Conservation (phyloP, 106 monocot genomes). For the Allium fistulosum region DNA sequence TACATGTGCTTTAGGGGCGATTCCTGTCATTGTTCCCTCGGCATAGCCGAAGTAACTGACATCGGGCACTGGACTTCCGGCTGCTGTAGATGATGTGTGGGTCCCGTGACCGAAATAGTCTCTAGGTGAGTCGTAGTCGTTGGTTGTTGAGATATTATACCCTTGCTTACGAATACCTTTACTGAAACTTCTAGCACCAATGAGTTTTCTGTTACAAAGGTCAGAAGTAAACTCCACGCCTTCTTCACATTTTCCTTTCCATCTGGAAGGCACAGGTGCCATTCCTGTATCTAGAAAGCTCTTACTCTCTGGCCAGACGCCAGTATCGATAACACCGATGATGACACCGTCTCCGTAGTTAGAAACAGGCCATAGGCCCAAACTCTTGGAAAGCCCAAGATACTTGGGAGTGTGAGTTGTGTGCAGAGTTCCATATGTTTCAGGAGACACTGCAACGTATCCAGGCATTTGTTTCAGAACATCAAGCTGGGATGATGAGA, state of each 20-base stretch:
- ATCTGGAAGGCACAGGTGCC: slow-evolving; percentile 20
- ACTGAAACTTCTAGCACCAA: slow-evolving; percentile 53
- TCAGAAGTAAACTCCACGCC: slow-evolving; percentile 25
- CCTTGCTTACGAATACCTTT: slow-evolving; percentile 7
- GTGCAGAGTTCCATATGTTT: slow-evolving; percentile 10
- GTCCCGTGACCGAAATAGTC: slow-evolving; percentile 57
- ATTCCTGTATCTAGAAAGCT: slow-evolving; percentile 31
- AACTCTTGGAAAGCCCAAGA: slow-evolving; percentile 14
- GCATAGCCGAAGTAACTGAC: slow-evolving; percentile 41
- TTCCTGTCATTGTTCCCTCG: slow-evolving; percentile 35
- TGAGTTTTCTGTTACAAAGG: slow-evolving; percentile 51
- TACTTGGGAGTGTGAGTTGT: slow-evolving; percentile 37
- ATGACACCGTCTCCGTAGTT: slow-evolving; percentile 30
- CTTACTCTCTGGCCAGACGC: slow-evolving; percentile 43
- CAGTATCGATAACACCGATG: slow-evolving; percentile 48
- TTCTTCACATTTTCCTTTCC: slow-evolving; percentile 36
- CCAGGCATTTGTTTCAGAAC: slow-evolving; percentile 12
- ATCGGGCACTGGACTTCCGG: slow-evolving; percentile 20
- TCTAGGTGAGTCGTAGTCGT: slow-evolving; percentile 29
- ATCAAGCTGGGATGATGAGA: slow-evolving; percentile 17
- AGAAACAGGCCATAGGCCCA: slow-evolving; percentile 26
- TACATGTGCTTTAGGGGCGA: slow-evolving; percentile 45
- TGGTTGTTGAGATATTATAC: not conserved
- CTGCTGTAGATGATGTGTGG: slow-evolving; percentile 62
- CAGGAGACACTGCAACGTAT: slow-evolving; percentile 12